These are phyloP conservation scores for Quercus lobata DNA, from an alignment of 331 rosid species.

Conservation along the genomic window DNA sequence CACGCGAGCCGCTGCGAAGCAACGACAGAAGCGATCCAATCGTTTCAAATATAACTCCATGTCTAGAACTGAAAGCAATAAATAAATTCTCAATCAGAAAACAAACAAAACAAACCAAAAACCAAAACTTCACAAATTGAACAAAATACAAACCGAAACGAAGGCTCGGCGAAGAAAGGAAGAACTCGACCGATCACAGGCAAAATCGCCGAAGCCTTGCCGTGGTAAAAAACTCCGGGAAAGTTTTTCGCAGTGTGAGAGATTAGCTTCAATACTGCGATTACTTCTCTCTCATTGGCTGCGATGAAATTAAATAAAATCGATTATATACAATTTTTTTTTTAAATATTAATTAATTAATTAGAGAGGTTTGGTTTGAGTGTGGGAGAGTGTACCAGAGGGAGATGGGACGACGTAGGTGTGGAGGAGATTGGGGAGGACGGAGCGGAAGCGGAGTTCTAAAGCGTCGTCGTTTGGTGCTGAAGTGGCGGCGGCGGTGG, in stretches of 20 bases:
- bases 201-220: conserved; percentile 49
- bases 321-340: too few relatives aligned
- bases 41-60: conserved; percentile 67
- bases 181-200: conserved; percentile 70
- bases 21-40: conserved; percentile 69
- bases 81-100: not conserved
- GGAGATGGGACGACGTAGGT: conserved; percentile 65
- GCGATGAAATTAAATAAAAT: not conserved
- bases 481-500: too few relatives aligned
- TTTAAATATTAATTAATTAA: not conserved
- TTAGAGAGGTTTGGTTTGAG: too few relatives aligned
- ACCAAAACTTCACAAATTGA: not conserved
- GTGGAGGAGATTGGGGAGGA: conserved; percentile 77
- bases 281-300: conserved; percentile 69
- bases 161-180: conserved; percentile 78
- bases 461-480: conserved; percentile 48
- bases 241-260: conserved; percentile 58
- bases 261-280: conserved; percentile 70
- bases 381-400: conserved; percentile 36
- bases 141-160: conserved; percentile 38
- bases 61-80: conserved; percentile 52
- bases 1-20: conserved; percentile 73
- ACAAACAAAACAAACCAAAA: not conserved
- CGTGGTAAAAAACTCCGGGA: conserved; percentile 78
- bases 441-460: conserved; percentile 71